phyloP scores from a whole-genome alignment of 139 green algal species.

The Asterochloris sp. region DNA sequence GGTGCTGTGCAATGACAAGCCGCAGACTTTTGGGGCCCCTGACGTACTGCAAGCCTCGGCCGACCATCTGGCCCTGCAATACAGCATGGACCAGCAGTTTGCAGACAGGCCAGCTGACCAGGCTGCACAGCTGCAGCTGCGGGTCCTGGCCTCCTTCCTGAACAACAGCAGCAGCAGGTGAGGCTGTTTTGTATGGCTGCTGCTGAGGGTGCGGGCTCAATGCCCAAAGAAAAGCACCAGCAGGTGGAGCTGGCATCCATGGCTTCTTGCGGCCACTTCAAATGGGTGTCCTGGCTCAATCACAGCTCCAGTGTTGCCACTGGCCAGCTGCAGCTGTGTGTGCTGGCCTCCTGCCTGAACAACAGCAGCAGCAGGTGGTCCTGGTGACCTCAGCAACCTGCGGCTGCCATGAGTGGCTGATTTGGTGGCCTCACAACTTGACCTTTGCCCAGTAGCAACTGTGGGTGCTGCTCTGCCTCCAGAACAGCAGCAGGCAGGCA shows the following conservation, averaged over 20 bases:
- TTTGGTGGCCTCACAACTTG: too few relatives aligned
- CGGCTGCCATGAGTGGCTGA: too few relatives aligned
- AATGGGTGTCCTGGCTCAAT: too few relatives aligned
- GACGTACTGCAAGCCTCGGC: constrained; percentile 67
- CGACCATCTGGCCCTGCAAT: constrained; percentile 17
- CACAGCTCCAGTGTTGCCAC: constrained; percentile 36
- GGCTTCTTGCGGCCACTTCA: too few relatives aligned
- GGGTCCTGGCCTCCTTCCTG: constrained; percentile 55
- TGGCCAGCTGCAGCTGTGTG: constrained; percentile 28
- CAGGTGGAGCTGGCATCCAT: too few relatives aligned
- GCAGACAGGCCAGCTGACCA: constrained; percentile 42
- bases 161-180: constrained; percentile 65
- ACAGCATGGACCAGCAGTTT: constrained; percentile 29
- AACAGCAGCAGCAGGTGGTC: constrained; percentile 57
- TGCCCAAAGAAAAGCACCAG: too few relatives aligned
- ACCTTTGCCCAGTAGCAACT: too few relatives aligned
- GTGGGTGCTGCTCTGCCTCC: too few relatives aligned
- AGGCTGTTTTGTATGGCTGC: too few relatives aligned
- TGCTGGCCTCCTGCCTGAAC: constrained; percentile 67
- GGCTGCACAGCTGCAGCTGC: constrained; percentile 29
- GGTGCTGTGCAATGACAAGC: constrained; percentile 84
- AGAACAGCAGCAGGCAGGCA: too few relatives aligned
- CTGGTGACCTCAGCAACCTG: too few relatives aligned
- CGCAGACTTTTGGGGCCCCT: constrained; percentile 74
- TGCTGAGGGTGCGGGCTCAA: too few relatives aligned